Conservation (phyloP, 2,329 filamentous ascomycete species). For the Phoma sp. region DNA sequence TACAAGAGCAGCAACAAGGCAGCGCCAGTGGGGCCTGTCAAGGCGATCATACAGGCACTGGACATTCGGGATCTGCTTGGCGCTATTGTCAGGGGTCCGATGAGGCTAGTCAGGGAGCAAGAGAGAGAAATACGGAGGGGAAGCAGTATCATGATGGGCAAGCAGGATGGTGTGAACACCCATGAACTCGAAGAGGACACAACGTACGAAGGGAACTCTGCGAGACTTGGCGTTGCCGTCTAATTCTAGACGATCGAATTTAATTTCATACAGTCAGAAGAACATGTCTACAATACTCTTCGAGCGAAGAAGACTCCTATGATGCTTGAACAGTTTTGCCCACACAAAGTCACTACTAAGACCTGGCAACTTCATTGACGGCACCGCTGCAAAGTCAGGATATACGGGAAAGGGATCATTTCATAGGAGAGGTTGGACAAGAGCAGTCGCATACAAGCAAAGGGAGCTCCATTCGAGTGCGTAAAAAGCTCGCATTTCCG, state of each 20-base stretch:
- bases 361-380: too few relatives aligned
- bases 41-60: slow-evolving; percentile 34
- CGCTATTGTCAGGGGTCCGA: slow-evolving; percentile 37
- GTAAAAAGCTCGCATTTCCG: too few relatives aligned
- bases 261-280: too few relatives aligned
- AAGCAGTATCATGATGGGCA: slow-evolving; percentile 2
- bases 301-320: too few relatives aligned
- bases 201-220: not conserved
- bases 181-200: not conserved
- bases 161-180: not conserved
- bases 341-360: too few relatives aligned
- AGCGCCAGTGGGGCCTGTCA: slow-evolving; percentile 23
- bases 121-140: slow-evolving; percentile 26
- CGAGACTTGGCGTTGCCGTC: not conserved
- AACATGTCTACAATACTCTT: too few relatives aligned
- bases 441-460: too few relatives aligned
- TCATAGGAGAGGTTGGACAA: too few relatives aligned
- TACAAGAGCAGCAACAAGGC: slow-evolving; percentile 24
- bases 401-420: too few relatives aligned
- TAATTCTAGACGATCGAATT: not conserved
- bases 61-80: slow-evolving; percentile 37
- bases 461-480: too few relatives aligned
- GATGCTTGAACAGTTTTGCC: too few relatives aligned
- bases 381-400: too few relatives aligned
- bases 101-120: slow-evolving; percentile 39